Conservation (phyloP, 768 basidiomycete genomes). For the Boletus vermiculosoides region DNA sequence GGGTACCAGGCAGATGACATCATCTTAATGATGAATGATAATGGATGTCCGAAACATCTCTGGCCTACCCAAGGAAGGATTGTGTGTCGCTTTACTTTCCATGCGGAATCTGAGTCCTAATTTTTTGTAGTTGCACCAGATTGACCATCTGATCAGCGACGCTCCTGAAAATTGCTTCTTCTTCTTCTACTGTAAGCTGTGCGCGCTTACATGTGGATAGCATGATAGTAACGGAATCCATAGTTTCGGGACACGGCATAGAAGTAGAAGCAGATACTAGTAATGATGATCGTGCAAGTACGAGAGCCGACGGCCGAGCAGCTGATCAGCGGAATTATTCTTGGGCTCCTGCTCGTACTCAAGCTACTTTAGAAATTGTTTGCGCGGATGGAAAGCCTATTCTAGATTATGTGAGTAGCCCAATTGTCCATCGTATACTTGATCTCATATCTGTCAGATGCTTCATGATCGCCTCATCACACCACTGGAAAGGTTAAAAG, state of each 20-base stretch:
- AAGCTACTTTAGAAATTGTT: slow-evolving; percentile 19
- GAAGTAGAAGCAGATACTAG: slow-evolving; percentile 20
- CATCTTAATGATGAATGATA: slow-evolving; percentile 42
- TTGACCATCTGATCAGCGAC: slow-evolving; percentile 41
- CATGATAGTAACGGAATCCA: not conserved
- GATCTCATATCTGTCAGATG: slow-evolving; percentile 11
- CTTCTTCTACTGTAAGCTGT: slow-evolving; percentile 53
- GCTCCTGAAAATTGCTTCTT: slow-evolving; percentile 46
- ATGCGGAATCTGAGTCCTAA: not conserved
- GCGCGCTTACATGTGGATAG: too few species aligned
- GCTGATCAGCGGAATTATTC: slow-evolving; percentile 36
- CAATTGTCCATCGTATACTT: not conserved
- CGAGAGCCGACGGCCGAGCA: slow-evolving; percentile 47
- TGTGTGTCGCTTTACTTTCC: slow-evolving; percentile 29
- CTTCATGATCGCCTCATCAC: slow-evolving; percentile 20
- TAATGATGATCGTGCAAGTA: slow-evolving; percentile 29
- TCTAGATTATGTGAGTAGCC: slow-evolving; percentile 21
- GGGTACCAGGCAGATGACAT: slow-evolving; percentile 42
- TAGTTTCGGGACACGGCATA: slow-evolving; percentile 24
- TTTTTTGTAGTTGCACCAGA: slow-evolving; percentile 35
- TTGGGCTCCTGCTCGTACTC: not conserved
- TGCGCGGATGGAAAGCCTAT: slow-evolving; percentile 20
- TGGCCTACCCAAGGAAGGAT: slow-evolving; percentile 48
- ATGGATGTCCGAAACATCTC: slow-evolving; percentile 22
- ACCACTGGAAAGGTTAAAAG: slow-evolving; percentile 20